Base-by-base conservation (phyloP, 805 yeast genomes). In the Pichia rugopelliculosa region DNA sequence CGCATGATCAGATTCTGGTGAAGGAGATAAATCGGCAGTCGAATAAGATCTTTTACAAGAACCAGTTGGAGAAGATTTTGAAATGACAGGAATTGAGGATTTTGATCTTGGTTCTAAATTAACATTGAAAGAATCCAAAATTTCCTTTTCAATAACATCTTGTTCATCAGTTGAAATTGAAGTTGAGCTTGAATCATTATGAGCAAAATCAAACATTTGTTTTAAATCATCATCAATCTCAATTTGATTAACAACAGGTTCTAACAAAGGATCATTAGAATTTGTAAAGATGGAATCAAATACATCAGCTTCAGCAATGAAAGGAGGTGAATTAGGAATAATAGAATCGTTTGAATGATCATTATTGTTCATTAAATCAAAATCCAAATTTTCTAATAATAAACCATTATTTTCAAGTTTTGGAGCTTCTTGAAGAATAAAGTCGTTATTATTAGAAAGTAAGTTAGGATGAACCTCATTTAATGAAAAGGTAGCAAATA, bases 261-360 rank as follows among this genome's bases (percentile, higher is more conserved):
- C 52, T 9, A 84, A 82, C 49, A 84, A 69, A 13, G 88, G 76
- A 39, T 75, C 77, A 87, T 88, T 82, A 55, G 57, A 18, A 10
- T 44, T 43, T 34, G 71, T 64, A 56, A 78, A 76, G 34, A 76
- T 76, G 13, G 80, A 74, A 44, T 76, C 77, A 55, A 78, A 59
- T 26, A 77, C 73, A 43, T 74, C 69, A 13, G 76, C 65, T 57
- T 76, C 79, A 57, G 82, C 68, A 53, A 75, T 73, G 51, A 77
- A 62, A 11, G 83, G 81, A 45, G 82, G 69, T 24, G 69, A 58
- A 41, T 70, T 64, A 13, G 62, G 56, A 37, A 27, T 7, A 4
- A 33, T n/a, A 39, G n/a, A 17, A 30, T 37, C 18, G 25, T 18
- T 26, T 25, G 37, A 36, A 36, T 18, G n/a, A 36, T 38, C 15